These are phyloP conservation scores for Leishmania gerbilli DNA, from an alignment of 208 protist genomes.

Conservation along the genomic window DNA sequence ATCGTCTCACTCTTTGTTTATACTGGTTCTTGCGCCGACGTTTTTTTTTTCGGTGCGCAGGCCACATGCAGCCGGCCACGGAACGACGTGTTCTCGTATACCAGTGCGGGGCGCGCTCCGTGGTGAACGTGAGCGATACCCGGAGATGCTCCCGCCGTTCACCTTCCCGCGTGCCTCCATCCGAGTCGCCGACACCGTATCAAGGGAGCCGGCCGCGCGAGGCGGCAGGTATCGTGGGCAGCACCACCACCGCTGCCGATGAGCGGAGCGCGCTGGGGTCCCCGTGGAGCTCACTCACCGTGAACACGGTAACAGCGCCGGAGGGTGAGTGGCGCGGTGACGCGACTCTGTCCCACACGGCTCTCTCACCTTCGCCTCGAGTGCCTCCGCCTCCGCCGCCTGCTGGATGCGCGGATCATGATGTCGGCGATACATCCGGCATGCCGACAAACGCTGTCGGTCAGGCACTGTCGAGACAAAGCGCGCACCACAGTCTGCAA, in stretches of 20 bases:
- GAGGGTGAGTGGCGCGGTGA: not conserved
- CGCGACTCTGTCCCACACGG: not conserved
- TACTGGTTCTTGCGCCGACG: not conserved
- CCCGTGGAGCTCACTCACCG: constrained; percentile 1
- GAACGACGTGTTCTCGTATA: constrained; percentile 26
- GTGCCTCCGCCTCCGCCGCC: not conserved
- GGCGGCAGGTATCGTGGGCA: not conserved
- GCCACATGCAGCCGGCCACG: not conserved
- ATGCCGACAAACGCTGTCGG: not conserved
- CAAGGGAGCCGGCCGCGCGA: not conserved
- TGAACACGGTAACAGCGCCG: not conserved
- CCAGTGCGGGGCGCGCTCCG: constrained; percentile 20
- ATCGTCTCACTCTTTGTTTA: not conserved
- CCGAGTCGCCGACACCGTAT: not conserved
- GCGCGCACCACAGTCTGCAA: not conserved
- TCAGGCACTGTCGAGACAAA: not conserved
- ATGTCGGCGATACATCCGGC: not conserved
- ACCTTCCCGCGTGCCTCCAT: not conserved
- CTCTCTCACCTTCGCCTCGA: constrained; percentile 1
- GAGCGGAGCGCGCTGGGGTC: not conserved
- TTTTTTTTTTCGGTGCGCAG: not conserved
- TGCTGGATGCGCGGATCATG: not conserved
- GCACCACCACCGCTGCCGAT: not conserved
- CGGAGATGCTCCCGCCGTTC: not conserved
- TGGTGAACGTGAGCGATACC: constrained; percentile 16